Percentiles rank a stretch among this genome's conserved stretches.
Evolutionary conservation across 495 filamentous ascomycete species (phyloP).

Genomic region (Aspergillus taichungensis): DNA sequence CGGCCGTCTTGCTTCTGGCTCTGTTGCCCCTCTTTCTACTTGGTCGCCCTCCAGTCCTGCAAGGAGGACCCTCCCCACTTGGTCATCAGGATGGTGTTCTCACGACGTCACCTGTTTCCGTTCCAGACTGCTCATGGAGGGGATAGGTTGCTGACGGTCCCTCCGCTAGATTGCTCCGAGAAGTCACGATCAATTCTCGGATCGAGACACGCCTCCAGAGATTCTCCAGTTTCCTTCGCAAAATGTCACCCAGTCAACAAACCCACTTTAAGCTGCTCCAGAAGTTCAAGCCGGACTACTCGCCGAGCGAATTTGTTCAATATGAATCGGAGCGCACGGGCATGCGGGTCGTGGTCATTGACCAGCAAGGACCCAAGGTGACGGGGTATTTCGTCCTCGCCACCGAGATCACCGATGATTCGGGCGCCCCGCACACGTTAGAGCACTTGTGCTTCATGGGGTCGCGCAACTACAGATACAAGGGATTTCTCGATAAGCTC

Average conservation of each 20-base stretch:
- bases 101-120: no score
- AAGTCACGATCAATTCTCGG: conserved; percentile 12
- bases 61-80: no score
- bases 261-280: conserved; percentile 74
- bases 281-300: conserved; percentile 81
- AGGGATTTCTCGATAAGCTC: conserved; percentile 88
- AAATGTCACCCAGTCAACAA: conserved; percentile 29
- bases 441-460: conserved; percentile 99
- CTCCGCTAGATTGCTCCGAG: conserved; percentile 12
- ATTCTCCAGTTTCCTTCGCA: conserved; percentile 17
- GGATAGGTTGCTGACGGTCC: conserved; percentile 1
- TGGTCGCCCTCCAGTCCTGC: no score
- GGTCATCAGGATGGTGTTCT: no score
- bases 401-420: conserved; percentile 96
- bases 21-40: no score
- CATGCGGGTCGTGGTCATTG: conserved; percentile 86
- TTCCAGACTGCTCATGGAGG: no score
- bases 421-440: conserved; percentile 88
- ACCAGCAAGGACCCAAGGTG: conserved; percentile 87
- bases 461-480: conserved; percentile 87
- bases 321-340: conserved; percentile 83
- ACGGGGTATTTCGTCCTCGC: conserved; percentile 91
- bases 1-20: no score
- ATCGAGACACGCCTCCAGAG: conserved; percentile 2
- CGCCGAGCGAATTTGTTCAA: conserved; percentile 73